phyloP scores from a whole-genome alignment of 2,329 filamentous ascomycete species.

The Clonostachys solani region DNA sequence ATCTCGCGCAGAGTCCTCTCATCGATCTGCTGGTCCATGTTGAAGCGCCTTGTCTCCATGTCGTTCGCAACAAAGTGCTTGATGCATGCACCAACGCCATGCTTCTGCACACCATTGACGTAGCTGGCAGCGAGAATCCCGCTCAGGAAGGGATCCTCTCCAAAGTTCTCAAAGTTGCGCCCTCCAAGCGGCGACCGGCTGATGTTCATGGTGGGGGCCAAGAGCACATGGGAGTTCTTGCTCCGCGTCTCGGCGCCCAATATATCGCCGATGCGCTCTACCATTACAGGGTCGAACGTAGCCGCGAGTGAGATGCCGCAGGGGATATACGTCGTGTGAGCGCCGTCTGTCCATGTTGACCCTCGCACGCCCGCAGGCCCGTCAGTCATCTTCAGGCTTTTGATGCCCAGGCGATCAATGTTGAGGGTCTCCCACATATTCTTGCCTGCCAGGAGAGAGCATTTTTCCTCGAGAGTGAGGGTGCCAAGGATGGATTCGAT shows the following conservation, averaged over 20 bases:
- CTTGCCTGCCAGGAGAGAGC: background rate
- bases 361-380: conserved; percentile 19
- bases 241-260: conserved; percentile 42
- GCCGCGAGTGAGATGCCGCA: conserved; percentile 40
- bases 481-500: background rate
- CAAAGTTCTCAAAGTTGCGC: conserved; percentile 84
- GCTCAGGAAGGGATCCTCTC: conserved; percentile 74
- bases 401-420: background rate
- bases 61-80: conserved; percentile 44
- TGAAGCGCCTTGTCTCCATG: conserved; percentile 20
- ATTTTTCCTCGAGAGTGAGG: conserved; percentile 3
- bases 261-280: conserved; percentile 49
- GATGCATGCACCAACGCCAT: conserved; percentile 34
- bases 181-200: conserved; percentile 78
- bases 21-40: conserved; percentile 19
- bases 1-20: conserved; percentile 27
- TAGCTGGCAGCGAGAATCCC: conserved; percentile 70
- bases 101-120: conserved; percentile 59
- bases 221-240: conserved; percentile 66
- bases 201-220: conserved; percentile 73
- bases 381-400: conserved; percentile 6
- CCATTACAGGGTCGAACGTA: conserved; percentile 54
- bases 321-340: conserved; percentile 14
- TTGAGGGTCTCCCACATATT: conserved; percentile 5
- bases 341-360: conserved; percentile 11